These are phyloP conservation scores for Cyclotella sp. DNA, from an alignment of 108 stramenopile genomes.

Conservation along the genomic window DNA sequence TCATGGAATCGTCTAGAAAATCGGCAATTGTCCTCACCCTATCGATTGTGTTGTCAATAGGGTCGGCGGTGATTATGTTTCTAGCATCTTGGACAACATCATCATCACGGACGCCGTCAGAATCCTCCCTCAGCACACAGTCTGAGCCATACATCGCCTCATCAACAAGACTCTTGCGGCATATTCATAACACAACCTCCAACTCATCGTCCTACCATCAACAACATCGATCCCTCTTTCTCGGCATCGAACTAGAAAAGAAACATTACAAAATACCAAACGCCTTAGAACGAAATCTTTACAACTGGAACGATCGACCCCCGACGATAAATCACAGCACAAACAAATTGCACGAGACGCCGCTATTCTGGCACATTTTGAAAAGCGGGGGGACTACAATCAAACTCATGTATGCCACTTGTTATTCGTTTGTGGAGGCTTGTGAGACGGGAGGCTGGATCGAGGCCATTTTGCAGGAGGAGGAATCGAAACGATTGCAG, in stretches of 20 bases:
- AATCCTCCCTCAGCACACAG: neutral
- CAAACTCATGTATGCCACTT: slow-evolving; percentile 51
- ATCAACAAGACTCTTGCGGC: neutral
- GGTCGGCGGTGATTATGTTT: neutral
- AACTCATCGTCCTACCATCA: neutral
- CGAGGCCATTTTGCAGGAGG: neutral
- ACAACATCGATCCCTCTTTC: slow-evolving; percentile 2
- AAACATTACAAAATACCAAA: slow-evolving; percentile 37
- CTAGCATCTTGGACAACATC: neutral
- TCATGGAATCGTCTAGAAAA: neutral
- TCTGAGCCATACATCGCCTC: neutral
- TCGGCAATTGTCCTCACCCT: neutral
- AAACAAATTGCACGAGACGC: slow-evolving; percentile 24
- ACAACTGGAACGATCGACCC: slow-evolving; percentile 27
- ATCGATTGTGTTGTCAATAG: neutral
- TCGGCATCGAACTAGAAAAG: slow-evolving; percentile 34
- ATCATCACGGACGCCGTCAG: neutral
- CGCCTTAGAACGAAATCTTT: slow-evolving; percentile 25
- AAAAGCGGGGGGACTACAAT: slow-evolving; percentile 57
- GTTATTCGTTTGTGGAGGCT: slow-evolving; percentile 46
- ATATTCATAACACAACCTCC: neutral
- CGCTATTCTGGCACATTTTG: slow-evolving; percentile 58
- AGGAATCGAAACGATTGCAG: neutral
- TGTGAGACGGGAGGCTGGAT: slow-evolving; percentile 45
- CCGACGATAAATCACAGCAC: neutral